Conservation (phyloP, 495 filamentous ascomycete species). For the Aspergillus incahuasiensis region DNA sequence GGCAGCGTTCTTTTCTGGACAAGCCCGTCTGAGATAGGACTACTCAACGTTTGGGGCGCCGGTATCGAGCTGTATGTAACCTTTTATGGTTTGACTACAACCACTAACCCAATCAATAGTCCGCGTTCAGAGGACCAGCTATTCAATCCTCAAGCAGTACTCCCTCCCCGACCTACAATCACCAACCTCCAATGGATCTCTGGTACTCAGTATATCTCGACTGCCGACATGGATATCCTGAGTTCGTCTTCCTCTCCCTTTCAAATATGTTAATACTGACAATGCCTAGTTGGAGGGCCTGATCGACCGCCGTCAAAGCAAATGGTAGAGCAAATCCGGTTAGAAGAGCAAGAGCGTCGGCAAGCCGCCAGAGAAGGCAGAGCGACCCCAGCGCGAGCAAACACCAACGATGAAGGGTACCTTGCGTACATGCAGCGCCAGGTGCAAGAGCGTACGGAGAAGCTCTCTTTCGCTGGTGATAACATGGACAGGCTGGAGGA, state of each 20-base stretch:
- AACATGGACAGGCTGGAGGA: constrained; percentile 75
- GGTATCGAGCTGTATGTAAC: constrained; percentile 52
- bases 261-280: constrained; percentile 12
- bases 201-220: constrained; percentile 86
- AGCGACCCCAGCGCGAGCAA: constrained; percentile 17
- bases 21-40: constrained; percentile 77
- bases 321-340: constrained; percentile 62
- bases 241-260: constrained; percentile 36
- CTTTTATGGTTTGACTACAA: constrained; percentile 9
- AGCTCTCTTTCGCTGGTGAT: constrained; percentile 75
- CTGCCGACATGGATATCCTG: constrained; percentile 84
- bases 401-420: constrained; percentile 51
- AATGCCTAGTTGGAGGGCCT: constrained; percentile 65
- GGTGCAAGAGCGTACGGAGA: constrained; percentile 85
- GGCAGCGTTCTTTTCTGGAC: constrained; percentile 84
- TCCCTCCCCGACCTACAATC: constrained; percentile 87
- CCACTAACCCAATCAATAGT: constrained; percentile 34
- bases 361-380: constrained; percentile 38
- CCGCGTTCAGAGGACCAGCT: constrained; percentile 61
- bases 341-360: constrained; percentile 54
- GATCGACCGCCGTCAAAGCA: constrained; percentile 78
- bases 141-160: constrained; percentile 64
- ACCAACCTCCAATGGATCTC: constrained; percentile 94
- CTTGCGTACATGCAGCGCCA: constrained; percentile 72
- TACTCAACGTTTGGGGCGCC: constrained; percentile 76